Base-by-base conservation (phyloP, 108 stramenopile genomes). In the Skeletonema costatum region DNA sequence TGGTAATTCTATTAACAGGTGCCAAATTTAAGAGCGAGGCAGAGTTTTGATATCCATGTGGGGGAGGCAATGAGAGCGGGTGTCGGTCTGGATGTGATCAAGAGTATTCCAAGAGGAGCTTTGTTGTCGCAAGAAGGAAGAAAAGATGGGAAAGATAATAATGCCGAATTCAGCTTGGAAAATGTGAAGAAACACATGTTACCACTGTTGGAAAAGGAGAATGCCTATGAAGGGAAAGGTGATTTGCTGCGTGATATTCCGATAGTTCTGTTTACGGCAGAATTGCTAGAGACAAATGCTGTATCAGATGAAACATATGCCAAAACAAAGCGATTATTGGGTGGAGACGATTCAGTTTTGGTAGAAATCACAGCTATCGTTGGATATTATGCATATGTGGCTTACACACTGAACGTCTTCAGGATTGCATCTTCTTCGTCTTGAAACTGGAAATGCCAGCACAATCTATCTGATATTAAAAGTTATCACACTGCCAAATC, bases 321-420 rank as follows among this genome's bases (percentile, higher is more conserved):
- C 10, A 30, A 6, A 32, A 90, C 93, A 32, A 82, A 75, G 41
- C 16, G 59, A n/a, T 73, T 75, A 8, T 13, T 92, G 59, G 93
- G 42, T 8, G 83, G 77, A 30, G 74, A 87, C 42, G 90, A 92
- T 70, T 66, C 84, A 19, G 81, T 88, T 2, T 68, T 92, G 74
- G 91, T 92, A 8, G 93, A 92, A 74, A 90, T 94, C 58, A 88
- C 87, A 41, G 86, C 89, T 60, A 94, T 94, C 68, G 75, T 81
- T n/a, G 93, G 93, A 2, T 94, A 94, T 60, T 94, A 94, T 69
- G 85, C 93, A 1, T 90, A 80, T 67, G 91, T 91, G 36, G 77
- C 90, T 12, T 94, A 85, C 58, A 94, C 93, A 16, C 51, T 94
- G 42, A 94, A 94, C 71, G 91, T 88, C 0, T 94, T 94, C 71